Conservation (phyloP, 768 basidiomycete species). For the Cubamyces lactineus region DNA sequence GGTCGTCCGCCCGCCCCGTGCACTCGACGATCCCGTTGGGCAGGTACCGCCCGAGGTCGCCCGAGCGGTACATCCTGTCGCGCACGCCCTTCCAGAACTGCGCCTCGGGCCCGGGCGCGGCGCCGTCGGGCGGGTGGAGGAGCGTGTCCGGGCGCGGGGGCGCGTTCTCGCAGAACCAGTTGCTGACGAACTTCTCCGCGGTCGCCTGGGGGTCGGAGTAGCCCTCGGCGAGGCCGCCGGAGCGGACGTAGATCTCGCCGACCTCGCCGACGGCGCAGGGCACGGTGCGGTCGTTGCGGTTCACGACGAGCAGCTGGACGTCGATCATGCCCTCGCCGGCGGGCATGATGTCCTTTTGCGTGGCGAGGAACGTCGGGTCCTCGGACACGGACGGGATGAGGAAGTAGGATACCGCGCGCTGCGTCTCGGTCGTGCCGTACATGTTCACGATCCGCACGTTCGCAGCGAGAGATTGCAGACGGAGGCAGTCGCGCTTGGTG, state of each 20-base stretch:
- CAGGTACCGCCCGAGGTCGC: conserved; percentile 93
- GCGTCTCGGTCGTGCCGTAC: conserved; percentile 99
- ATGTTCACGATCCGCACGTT: conserved; percentile 98
- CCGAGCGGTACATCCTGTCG: conserved; percentile 97
- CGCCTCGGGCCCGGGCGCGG: conserved; percentile 69
- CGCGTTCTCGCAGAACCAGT: conserved; percentile 77
- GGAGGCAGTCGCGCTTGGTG: conserved; percentile 95
- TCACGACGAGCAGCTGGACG: conserved; percentile 96
- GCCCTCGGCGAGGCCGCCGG: conserved; percentile 93
- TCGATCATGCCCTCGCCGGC: conserved; percentile 98
- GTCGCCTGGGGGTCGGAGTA: conserved; percentile 86
- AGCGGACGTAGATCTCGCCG: conserved; percentile 98
- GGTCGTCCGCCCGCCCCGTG: conserved; percentile 95
- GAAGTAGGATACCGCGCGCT: conserved; percentile 98
- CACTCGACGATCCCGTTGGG: conserved; percentile 95
- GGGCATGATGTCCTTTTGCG: conserved; percentile 97
- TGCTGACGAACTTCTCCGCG: conserved; percentile 88
- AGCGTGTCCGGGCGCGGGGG: conserved; percentile 72
- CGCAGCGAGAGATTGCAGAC: conserved; percentile 88
- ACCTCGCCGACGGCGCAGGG: conserved; percentile 95
- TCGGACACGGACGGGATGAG: conserved; percentile 81
- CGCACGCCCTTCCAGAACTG: conserved; percentile 92
- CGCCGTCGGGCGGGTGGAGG: conserved; percentile 52
- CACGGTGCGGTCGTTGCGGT: conserved; percentile 80
- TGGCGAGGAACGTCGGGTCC: conserved; percentile 89